Percentiles rank a stretch among this genome's conserved stretches.
Conservation (phyloP, 345 rosid species). For the Brassica nigra region DNA sequence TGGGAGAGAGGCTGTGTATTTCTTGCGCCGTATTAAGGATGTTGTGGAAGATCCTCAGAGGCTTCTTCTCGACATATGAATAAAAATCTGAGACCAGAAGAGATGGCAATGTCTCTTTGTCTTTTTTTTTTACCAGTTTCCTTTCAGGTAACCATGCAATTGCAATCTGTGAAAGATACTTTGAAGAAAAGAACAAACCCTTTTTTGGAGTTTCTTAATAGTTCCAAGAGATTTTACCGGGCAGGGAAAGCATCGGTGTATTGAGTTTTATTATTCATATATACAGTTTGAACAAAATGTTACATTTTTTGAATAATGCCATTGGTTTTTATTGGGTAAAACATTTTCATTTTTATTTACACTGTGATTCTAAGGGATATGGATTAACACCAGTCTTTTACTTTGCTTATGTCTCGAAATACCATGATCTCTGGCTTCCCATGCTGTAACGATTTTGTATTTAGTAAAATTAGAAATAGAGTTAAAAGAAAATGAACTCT, state of each 20-base stretch:
- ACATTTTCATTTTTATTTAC: conserved; percentile 36
- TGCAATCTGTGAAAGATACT: conserved; percentile 22
- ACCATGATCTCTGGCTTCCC: background rate
- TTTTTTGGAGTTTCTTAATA: conserved; percentile 26
- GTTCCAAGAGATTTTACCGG: conserved; percentile 35
- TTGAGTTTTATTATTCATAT: conserved; percentile 9
- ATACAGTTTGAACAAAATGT: conserved; percentile 33
- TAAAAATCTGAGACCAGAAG: conserved; percentile 3
- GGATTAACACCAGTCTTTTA: background rate
- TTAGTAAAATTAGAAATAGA: background rate
- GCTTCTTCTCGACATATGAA: conserved; percentile 70
- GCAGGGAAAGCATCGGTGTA: conserved; percentile 40
- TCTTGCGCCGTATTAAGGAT: conserved; percentile 86
- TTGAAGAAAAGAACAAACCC: background rate
- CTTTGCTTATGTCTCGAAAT: background rate
- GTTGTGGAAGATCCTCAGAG: conserved; percentile 88
- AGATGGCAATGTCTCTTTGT: background rate
- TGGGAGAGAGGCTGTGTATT: conserved; percentile 92
- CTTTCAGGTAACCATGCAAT: conserved; percentile 31
- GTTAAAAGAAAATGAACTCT: background rate
- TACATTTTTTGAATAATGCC: conserved; percentile 35
- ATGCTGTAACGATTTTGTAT: background rate
- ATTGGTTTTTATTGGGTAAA: conserved; percentile 22
- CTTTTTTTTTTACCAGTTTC: conserved; percentile 21
- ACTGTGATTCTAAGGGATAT: background rate